Evolutionary conservation across 2,329 filamentous ascomycete species (phyloP), one percentile per base, ranked within the genome.

Genomic region (Botrytis cinerea): DNA sequence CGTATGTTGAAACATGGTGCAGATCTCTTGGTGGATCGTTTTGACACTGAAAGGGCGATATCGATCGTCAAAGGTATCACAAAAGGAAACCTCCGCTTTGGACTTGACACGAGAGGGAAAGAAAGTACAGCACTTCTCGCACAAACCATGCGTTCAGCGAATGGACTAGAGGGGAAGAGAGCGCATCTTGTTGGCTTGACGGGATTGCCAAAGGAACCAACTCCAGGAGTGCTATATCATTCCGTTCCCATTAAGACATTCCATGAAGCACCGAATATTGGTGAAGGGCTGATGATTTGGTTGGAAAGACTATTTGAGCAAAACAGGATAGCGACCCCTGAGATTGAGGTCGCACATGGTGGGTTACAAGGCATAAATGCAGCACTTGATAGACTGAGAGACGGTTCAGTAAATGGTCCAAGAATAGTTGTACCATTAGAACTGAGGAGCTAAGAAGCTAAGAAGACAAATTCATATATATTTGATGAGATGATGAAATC

Each of bases 171-270:
- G 4, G 76, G 77, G 59, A 63, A 60, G 48, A 77, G 81, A 2
- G 81, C 85, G 1, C 92, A 94, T 81, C 83, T 94, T 0, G 85
- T 94, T 0, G 91, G 92, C 0, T 78, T 94, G 62, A 89, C 89
- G 0, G 92, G 91, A 0, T 76, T 93, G 4, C 92, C 92, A 0
- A 93, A 92, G 78, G 73, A 76, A 46, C 64, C 72, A 16, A 75
- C 66, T 16, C 38, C 74, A 25, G 78, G 77, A 20, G 74, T 80
- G 18, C 74, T 75, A 12, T 79, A 78, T 66, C 79, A 80, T 71
- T 77, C 78, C 0, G 90, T 94, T 0, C 92, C 92, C 0, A 92
- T 95, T 75, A 94, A 94, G 81, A 78, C 93, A 6, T 94, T 93
- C 78, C 92, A 95, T 78, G 89, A 91, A 73, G 85, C 90, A 0